Percentiles rank a stretch among this genome's conserved stretches.
These are phyloP conservation scores for Roridomyces roridus DNA, from an alignment of 768 basidiomycete genomes.

Conservation along the genomic window DNA sequence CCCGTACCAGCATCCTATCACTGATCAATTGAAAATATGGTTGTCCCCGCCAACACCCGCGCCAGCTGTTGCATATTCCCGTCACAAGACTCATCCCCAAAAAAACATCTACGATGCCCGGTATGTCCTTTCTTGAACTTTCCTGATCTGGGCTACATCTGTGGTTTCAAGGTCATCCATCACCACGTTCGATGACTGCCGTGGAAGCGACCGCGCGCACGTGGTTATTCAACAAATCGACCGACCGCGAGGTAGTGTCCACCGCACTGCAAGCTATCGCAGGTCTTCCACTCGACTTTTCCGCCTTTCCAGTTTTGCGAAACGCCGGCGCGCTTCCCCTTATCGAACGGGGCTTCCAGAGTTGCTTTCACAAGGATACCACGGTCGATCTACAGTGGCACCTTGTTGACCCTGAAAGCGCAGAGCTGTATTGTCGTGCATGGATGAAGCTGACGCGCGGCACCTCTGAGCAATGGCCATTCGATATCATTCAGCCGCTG, in stretches of 20 bases:
- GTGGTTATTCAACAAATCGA: conserved; percentile 45
- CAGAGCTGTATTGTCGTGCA: conserved; percentile 45
- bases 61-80: not conserved
- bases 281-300: conserved; percentile 44
- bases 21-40: conserved; percentile 39
- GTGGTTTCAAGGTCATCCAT: not conserved
- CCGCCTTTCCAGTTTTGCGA: conserved; percentile 43
- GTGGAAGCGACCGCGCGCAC: conserved; percentile 44
- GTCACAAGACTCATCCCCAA: not conserved
- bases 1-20: conserved; percentile 48
- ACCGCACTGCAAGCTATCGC: conserved; percentile 44
- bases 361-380: conserved; percentile 45
- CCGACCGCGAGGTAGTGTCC: conserved; percentile 37
- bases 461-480: conserved; percentile 41
- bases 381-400: conserved; percentile 44
- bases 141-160: not conserved
- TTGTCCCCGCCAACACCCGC: not conserved
- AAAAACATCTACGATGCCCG: conserved; percentile 18
- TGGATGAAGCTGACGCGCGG: conserved; percentile 48
- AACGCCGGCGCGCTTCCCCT: conserved; percentile 39
- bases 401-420: conserved; percentile 38
- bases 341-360: conserved; percentile 41
- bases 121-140: not conserved
- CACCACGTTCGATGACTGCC: conserved; percentile 33
- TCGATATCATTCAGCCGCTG: conserved; percentile 40